Conservation (phyloP, 148 eudicot species). For the Vaccinium myrtillus region DNA sequence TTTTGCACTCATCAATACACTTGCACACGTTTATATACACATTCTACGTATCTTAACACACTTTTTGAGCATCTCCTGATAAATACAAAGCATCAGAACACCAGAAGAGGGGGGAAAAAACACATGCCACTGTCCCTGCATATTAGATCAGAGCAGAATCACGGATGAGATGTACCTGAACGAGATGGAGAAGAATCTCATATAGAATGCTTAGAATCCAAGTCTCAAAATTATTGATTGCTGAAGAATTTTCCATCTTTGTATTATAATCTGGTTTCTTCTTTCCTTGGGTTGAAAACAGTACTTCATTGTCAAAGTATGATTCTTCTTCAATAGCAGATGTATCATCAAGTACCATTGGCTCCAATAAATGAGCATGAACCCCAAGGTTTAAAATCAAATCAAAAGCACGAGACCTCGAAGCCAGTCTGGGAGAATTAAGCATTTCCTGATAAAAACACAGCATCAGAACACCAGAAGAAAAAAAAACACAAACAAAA, state of each 20-base stretch:
- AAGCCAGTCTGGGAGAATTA: slow-evolving; percentile 63
- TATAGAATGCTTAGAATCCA: slow-evolving; percentile 86
- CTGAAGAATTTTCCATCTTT: slow-evolving; percentile 47
- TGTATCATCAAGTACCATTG: slow-evolving; percentile 66
- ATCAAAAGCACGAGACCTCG: slow-evolving; percentile 88
- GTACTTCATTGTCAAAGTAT: slow-evolving; percentile 48
- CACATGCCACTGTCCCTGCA: too few relatives aligned
- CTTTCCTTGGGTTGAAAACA: slow-evolving; percentile 47
- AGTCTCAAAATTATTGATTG: slow-evolving; percentile 76
- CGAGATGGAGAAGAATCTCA: slow-evolving; percentile 86
- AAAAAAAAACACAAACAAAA: neutral
- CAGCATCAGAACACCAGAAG: slow-evolving; percentile 22
- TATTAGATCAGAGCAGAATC: neutral
- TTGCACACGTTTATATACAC: neutral
- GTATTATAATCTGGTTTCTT: slow-evolving; percentile 41
- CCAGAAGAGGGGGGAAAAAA: too few relatives aligned
- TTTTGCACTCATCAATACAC: neutral
- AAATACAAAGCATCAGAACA: too few relatives aligned
- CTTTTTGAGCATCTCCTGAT: neutral
- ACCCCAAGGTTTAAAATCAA: slow-evolving; percentile 93
- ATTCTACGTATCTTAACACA: neutral
- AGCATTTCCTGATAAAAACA: slow-evolving; percentile 53
- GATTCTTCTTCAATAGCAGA: slow-evolving; percentile 76
- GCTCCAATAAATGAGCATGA: slow-evolving; percentile 95
- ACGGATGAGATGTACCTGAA: slow-evolving; percentile 58